Evolutionary conservation across 2,329 filamentous ascomycete genomes (phyloP).

Genomic region (Periconia sp.): DNA sequence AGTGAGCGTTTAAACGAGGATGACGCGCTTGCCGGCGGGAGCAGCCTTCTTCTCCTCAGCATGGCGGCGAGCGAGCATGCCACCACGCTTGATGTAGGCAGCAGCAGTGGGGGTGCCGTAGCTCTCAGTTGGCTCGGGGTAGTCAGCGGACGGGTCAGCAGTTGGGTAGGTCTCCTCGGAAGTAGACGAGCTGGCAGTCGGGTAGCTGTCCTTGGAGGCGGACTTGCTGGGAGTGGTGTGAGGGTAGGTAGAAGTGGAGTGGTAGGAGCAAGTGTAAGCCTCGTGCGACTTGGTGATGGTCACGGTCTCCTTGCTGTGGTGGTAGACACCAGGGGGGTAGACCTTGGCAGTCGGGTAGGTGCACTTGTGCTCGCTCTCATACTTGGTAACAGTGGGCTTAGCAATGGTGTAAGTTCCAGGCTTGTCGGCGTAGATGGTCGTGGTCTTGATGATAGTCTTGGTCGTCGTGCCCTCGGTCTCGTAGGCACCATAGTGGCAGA

Average conservation of each 20-base stretch:
- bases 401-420: slow-evolving; percentile 38
- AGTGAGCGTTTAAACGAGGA: slow-evolving; percentile 6
- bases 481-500: slow-evolving; percentile 30
- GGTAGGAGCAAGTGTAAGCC: slow-evolving; percentile 36
- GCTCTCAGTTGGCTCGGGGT: slow-evolving; percentile 10
- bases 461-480: slow-evolving; percentile 26
- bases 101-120: slow-evolving; percentile 12
- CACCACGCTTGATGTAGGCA: slow-evolving; percentile 29
- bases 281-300: slow-evolving; percentile 40
- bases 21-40: slow-evolving; percentile 4
- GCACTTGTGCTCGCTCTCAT: slow-evolving; percentile 31
- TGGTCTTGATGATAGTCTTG: slow-evolving; percentile 31
- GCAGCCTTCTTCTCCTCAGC: slow-evolving; percentile 4
- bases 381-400: slow-evolving; percentile 41
- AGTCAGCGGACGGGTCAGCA: slow-evolving; percentile 17
- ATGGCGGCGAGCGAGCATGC: slow-evolving; percentile 28
- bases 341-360: slow-evolving; percentile 30
- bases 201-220: not conserved
- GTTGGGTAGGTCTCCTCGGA: not conserved
- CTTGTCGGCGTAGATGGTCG: slow-evolving; percentile 26
- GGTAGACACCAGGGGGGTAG: slow-evolving; percentile 35
- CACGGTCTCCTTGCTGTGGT: slow-evolving; percentile 33
- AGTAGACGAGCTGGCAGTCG: not conserved
- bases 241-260: slow-evolving; percentile 25
- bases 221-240: slow-evolving; percentile 1